phyloP scores from a whole-genome alignment of 306 rosid species.

The Vigna trinervia region DNA sequence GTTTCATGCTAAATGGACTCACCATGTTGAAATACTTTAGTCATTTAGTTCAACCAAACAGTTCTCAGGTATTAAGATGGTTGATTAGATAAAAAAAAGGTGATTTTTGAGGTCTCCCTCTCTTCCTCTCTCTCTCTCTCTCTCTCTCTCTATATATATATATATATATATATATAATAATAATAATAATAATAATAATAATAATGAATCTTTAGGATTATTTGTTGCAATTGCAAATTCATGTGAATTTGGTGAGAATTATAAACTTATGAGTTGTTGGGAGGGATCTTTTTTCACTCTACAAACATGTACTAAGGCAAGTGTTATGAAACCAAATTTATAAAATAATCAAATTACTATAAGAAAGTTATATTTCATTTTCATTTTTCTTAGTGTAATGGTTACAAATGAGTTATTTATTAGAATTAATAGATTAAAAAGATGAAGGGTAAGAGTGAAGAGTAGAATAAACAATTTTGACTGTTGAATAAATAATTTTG shows the following conservation, averaged over 20 bases:
- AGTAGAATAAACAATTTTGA: too few species aligned
- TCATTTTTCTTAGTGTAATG: too few species aligned
- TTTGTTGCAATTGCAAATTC: not conserved
- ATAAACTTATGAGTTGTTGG: not conserved
- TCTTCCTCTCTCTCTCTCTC: not conserved
- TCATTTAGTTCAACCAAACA: conserved; percentile 14
- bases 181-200: too few species aligned
- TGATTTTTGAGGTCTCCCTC: not conserved
- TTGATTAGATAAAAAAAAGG: not conserved
- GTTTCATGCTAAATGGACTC: not conserved
- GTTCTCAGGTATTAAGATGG: not conserved
- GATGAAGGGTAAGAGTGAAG: too few species aligned
- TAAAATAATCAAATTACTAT: too few species aligned
- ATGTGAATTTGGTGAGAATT: not conserved
- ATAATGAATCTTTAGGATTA: not conserved
- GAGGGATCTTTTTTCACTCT: not conserved
- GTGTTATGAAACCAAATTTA: not conserved
- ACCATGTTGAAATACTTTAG: not conserved
- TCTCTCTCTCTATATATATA: not conserved
- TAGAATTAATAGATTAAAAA: too few species aligned
- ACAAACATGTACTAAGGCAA: not conserved
- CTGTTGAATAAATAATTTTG: too few species aligned
- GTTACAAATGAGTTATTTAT: too few species aligned
- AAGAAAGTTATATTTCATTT: too few species aligned
- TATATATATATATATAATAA: not conserved